These are phyloP conservation scores for Peronospora farinosa DNA, from an alignment of 352 stramenopile species.

Conservation along the genomic window DNA sequence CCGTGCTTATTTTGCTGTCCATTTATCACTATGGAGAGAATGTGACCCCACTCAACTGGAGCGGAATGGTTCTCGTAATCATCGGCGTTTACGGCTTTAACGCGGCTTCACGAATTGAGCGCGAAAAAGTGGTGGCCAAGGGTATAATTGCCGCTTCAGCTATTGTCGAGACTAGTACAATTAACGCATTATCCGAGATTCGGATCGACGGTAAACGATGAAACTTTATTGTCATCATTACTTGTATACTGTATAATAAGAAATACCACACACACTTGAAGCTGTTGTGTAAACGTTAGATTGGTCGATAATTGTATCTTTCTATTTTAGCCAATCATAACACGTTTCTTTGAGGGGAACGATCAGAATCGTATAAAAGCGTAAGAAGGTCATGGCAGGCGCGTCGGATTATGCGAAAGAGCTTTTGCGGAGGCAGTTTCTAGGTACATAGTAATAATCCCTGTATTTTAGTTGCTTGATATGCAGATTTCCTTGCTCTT, in stretches of 20 bases:
- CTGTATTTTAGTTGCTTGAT: background rate
- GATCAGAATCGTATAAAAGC: constrained; percentile 14
- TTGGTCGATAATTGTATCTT: constrained; percentile 2
- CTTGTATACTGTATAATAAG: too few relatives aligned
- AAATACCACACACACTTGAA: background rate
- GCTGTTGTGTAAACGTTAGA: constrained; percentile 1
- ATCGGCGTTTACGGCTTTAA: constrained; percentile 88
- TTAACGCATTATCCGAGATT: constrained; percentile 56
- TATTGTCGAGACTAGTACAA: constrained; percentile 49
- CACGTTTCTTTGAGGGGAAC: constrained; percentile 1
- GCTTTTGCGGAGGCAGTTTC: constrained; percentile 74
- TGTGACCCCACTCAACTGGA: constrained; percentile 77
- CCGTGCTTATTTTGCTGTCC: constrained; percentile 86
- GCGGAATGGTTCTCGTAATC: constrained; percentile 84
- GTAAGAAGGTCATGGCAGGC: constrained; percentile 37
- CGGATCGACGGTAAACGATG: constrained; percentile 36
- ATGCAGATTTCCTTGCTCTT: background rate
- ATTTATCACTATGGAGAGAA: constrained; percentile 87
- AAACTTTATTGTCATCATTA: constrained; percentile 2
- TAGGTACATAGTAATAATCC: constrained; percentile 37
- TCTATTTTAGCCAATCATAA: constrained; percentile 12
- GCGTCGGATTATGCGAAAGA: constrained; percentile 71
- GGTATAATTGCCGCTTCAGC: constrained; percentile 24
- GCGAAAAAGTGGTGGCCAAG: constrained; percentile 21
- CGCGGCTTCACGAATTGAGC: constrained; percentile 53